A percentile compares a stretch with the other conserved stretches of the same genome.
These are phyloP conservation scores for Hyphopichia fennica DNA, from an alignment of 1,139 yeast species.

Conservation along the genomic window DNA sequence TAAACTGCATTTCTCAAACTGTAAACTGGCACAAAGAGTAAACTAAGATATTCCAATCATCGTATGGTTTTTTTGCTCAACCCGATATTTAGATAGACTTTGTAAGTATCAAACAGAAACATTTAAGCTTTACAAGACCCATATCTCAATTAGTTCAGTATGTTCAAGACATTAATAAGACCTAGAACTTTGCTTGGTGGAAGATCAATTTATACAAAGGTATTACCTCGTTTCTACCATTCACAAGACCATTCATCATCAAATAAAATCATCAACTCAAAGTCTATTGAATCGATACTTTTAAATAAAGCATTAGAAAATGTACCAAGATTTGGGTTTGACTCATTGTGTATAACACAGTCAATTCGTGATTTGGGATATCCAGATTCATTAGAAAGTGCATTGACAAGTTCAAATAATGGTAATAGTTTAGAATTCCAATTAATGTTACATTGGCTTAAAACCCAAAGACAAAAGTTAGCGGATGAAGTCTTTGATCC, in stretches of 20 bases:
- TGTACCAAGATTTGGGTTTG: constrained; percentile 74
- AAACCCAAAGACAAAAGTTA: constrained; percentile 34
- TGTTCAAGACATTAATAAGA: neutral
- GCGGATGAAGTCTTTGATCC: constrained; percentile 30
- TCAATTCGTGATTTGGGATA: constrained; percentile 64
- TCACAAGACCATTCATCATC: constrained; percentile 37
- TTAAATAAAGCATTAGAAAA: constrained; percentile 38
- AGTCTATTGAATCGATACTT: constrained; percentile 33
- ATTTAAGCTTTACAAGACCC: neutral
- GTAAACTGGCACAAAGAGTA: neutral
- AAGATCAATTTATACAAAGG: neutral
- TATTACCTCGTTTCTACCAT: constrained; percentile 23
- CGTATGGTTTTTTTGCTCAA: constrained; percentile 3
- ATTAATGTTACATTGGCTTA: constrained; percentile 49
- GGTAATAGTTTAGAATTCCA: constrained; percentile 42
- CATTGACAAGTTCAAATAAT: constrained; percentile 36
- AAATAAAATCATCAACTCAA: constrained; percentile 29
- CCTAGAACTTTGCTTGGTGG: neutral
- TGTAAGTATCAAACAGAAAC: neutral
- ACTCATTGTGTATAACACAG: constrained; percentile 54
- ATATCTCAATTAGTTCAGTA: neutral
- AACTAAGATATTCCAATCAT: neutral
- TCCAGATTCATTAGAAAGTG: constrained; percentile 65
- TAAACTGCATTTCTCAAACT: neutral
- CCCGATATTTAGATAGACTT: neutral